A percentile compares a stretch with the other conserved stretches of the same genome.
Evolutionary conservation across 805 yeast species (phyloP).

Genomic region (Wickerhamomyces hampshirensis): DNA sequence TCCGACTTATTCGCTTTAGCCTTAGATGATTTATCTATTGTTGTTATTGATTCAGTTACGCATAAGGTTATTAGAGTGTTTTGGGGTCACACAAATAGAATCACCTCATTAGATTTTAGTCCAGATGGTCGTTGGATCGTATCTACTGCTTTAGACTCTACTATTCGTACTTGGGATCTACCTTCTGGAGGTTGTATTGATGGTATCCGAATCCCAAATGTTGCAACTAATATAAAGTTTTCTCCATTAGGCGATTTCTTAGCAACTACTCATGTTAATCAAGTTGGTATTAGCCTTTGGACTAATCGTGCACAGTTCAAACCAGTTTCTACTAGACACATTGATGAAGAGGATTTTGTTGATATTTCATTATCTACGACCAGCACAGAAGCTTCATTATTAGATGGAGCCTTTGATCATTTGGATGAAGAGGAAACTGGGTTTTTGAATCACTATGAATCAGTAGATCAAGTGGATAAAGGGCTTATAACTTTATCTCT

Average conservation of each 20-base stretch:
- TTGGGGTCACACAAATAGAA: conserved; percentile 85
- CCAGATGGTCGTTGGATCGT: conserved; percentile 96
- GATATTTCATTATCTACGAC: conserved; percentile 63
- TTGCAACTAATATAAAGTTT: conserved; percentile 76
- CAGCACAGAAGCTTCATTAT: conserved; percentile 72
- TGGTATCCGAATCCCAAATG: conserved; percentile 71
- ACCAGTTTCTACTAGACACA: conserved; percentile 67
- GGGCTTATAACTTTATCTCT: conserved; percentile 67
- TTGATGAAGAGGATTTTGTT: conserved; percentile 71
- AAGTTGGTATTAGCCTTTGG: conserved; percentile 91
- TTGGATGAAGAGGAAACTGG: conserved; percentile 27
- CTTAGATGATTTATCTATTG: conserved; percentile 80
- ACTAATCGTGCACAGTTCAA: conserved; percentile 82
- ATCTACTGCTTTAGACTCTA: conserved; percentile 75
- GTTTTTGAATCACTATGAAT: conserved; percentile 35
- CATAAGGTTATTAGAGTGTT: conserved; percentile 80
- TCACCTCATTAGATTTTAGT: conserved; percentile 83
- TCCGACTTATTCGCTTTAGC: conserved; percentile 84
- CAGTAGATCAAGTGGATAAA: conserved; percentile 58
- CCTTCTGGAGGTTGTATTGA: conserved; percentile 97
- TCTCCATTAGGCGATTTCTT: conserved; percentile 86
- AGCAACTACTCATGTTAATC: conserved; percentile 89
- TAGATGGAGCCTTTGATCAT: conserved; percentile 29
- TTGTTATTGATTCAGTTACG: conserved; percentile 77
- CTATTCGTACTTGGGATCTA: conserved; percentile 93